These are phyloP conservation scores for Pugionium dolabratum DNA, from an alignment of 345 rosid genomes.

Conservation along the genomic window DNA sequence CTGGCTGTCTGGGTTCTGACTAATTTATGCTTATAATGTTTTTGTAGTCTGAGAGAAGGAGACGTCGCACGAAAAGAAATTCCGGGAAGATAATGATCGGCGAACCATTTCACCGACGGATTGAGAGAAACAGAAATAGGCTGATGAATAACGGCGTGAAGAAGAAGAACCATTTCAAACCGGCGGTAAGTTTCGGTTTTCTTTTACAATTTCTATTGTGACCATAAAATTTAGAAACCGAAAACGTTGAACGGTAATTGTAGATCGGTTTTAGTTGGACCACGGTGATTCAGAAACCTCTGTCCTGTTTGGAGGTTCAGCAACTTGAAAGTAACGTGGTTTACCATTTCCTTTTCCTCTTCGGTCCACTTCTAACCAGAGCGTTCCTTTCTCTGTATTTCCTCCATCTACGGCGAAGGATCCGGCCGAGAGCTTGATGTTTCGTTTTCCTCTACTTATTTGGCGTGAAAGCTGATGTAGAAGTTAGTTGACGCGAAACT, in stretches of 20 bases:
- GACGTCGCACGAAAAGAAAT: not conserved
- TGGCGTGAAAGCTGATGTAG: conserved; percentile 35
- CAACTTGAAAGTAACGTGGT: conserved; percentile 16
- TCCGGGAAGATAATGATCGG: conserved; percentile 21
- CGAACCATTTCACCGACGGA: conserved; percentile 34
- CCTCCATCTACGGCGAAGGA: conserved; percentile 34
- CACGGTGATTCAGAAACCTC: not conserved
- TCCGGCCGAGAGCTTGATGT: conserved; percentile 26
- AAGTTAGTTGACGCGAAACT: not conserved
- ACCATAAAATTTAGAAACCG: no score
- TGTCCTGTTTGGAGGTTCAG: not conserved
- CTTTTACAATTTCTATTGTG: no score
- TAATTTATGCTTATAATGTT: not conserved
- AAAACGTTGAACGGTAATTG: no score
- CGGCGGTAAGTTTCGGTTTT: not conserved
- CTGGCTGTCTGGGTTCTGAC: not conserved
- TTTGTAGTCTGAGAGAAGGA: conserved; percentile 21
- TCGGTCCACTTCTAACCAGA: conserved; percentile 24
- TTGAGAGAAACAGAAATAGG: not conserved
- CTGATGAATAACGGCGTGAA: conserved; percentile 13
- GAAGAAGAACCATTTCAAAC: not conserved
- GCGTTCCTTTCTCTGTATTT: conserved; percentile 26
- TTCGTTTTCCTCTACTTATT: conserved; percentile 22
- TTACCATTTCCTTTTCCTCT: conserved; percentile 2
- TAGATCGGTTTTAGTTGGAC: not conserved